Evolutionary conservation across 306 rosid species (phyloP), one percentile per base, ranked within the genome.

Genomic region (Vigna radiata): DNA sequence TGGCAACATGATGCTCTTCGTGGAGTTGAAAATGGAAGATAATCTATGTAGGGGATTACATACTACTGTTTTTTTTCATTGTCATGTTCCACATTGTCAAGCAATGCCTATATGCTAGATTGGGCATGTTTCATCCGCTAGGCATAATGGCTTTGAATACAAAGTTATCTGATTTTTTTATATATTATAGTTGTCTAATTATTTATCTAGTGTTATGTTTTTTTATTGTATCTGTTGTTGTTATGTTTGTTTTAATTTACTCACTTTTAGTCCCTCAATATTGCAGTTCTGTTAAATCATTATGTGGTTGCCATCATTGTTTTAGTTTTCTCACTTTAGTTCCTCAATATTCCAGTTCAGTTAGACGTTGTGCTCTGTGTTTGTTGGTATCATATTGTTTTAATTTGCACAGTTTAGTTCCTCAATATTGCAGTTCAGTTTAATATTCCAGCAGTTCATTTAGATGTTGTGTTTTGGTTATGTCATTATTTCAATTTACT

Each of bases 11-110:
- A 29, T 49, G 37, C 59, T 61, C 61, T 53, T 70, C 7, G 23
- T 49, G 33, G 59, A 68, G 17, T 49, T 62, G 78, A 44, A 69
- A 43, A 43, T 27, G 60, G 25, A n/a, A 76, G 46, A 43, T 46
- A 70, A 69, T 47, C 4, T 11, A 47, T 29, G 41, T 61, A 44
- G 76, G 76, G 50, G 44, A 25, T 29, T 19, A 41, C 9, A 16
- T 43, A 44, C 11, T 19, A 62, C 50, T 68, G 36, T 62, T n/a
- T 7, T 46, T 46, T 31, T 43, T 72, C 10, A 23, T 71, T 56
- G 4, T 63, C 36, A 41, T 72, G 62, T 41, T 47, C 64, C 11
- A 39, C 82, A 64, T 7, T 58, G 39, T 33, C 65, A 46, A 66
- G 46, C 53, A 19, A 18, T 55, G 70, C 33, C 65, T 17, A 60